Evolutionary conservation across 2,329 filamentous ascomycete species (phyloP).

Genomic region (Epicoccum nigrum): DNA sequence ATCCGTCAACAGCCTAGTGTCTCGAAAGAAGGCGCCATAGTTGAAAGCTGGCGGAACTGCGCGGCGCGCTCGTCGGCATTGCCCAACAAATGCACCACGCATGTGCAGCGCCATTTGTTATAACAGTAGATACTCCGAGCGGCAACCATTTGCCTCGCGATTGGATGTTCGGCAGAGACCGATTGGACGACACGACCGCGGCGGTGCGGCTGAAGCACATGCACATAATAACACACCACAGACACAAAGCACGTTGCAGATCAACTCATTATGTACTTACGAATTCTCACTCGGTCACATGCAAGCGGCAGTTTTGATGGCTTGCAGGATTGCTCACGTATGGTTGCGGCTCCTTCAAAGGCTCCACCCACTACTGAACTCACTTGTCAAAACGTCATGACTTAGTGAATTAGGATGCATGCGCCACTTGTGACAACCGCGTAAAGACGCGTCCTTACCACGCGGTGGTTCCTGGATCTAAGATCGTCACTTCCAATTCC

Average conservation of each 20-base stretch:
- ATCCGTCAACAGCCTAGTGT: not conserved
- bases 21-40: not conserved
- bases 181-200: constrained; percentile 2
- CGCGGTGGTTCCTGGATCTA: constrained; percentile 9
- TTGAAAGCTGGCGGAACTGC: not conserved
- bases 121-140: no score
- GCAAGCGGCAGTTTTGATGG: constrained; percentile 7
- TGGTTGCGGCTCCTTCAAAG: constrained; percentile 10
- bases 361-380: constrained; percentile 14
- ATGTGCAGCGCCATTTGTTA: not conserved
- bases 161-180: not conserved
- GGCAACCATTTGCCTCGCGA: not conserved
- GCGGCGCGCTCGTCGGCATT: not conserved
- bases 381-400: constrained; percentile 19
- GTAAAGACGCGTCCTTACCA: constrained; percentile 16
- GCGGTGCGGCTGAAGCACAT: constrained; percentile 10
- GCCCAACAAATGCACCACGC: not conserved
- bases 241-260: not conserved
- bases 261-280: constrained; percentile 5
- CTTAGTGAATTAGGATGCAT: constrained; percentile 17
- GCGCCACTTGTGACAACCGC: constrained; percentile 14
- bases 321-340: constrained; percentile 4
- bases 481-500: constrained; percentile 12
- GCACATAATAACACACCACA: constrained; percentile 1
- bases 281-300: constrained; percentile 3